A percentile compares a stretch with the other conserved stretches of the same genome.
Conservation (phyloP, 106 monocot species). For the Allium cepa region DNA sequence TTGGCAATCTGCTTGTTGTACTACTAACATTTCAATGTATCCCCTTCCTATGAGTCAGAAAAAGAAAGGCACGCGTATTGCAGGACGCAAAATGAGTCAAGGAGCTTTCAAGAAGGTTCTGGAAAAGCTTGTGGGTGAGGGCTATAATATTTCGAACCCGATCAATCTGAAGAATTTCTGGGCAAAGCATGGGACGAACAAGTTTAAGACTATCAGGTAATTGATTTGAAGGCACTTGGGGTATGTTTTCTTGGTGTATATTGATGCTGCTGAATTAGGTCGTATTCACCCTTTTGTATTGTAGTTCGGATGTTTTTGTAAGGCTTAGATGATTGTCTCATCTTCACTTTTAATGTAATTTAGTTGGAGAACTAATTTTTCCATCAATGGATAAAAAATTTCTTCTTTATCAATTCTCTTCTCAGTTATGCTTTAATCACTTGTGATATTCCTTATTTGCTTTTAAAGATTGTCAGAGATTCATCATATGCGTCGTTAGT, state of each 20-base stretch:
- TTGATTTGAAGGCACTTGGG: neutral
- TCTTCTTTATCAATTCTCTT: too few relatives aligned
- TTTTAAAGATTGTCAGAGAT: too few relatives aligned
- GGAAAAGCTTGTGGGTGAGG: constrained; percentile 48
- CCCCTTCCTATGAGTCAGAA: constrained; percentile 44
- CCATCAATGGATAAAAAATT: too few relatives aligned
- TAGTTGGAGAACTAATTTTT: neutral
- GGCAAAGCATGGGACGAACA: constrained; percentile 64
- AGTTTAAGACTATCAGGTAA: constrained; percentile 56
- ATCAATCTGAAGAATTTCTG: constrained; percentile 45
- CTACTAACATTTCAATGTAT: constrained; percentile 34
- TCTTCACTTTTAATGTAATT: neutral
- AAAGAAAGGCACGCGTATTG: constrained; percentile 35
- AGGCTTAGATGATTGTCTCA: neutral
- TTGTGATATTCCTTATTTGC: too few relatives aligned
- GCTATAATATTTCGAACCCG: constrained; percentile 37
- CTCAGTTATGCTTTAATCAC: too few relatives aligned
- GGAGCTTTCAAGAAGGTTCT: constrained; percentile 57
- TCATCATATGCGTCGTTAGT: too few relatives aligned
- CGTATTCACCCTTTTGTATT: neutral
- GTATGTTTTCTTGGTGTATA: constrained; percentile 15
- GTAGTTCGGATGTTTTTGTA: neutral
- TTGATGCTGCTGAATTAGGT: neutral
- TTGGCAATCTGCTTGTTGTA: constrained; percentile 60
- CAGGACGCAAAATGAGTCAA: constrained; percentile 51